A percentile compares a stretch with the other conserved stretches of the same genome.
These are phyloP conservation scores for Penicillium sp. DNA, from an alignment of 2,329 filamentous ascomycete genomes.

Conservation along the genomic window DNA sequence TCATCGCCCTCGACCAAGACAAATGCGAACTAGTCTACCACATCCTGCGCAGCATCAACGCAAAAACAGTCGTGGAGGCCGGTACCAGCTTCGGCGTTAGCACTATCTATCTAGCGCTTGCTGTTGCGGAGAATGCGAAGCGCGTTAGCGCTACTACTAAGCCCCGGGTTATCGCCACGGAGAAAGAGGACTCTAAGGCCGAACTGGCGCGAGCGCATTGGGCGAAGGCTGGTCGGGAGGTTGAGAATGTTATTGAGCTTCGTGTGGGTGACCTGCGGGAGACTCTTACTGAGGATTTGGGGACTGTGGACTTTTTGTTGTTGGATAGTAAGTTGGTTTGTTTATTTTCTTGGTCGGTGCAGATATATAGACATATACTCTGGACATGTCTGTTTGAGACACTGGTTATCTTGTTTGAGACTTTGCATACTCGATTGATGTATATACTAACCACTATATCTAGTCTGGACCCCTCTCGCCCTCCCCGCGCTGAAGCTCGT, in stretches of 20 bases:
- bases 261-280: conserved; percentile 58
- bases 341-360: neutral
- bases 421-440: neutral
- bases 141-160: conserved; percentile 20
- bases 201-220: conserved; percentile 53
- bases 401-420: neutral
- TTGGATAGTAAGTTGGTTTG: conserved; percentile 58
- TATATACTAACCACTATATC: neutral
- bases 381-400: neutral
- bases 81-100: conserved; percentile 62
- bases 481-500: conserved; percentile 40
- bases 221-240: conserved; percentile 49
- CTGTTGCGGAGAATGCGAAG: conserved; percentile 50
- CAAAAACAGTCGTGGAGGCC: conserved; percentile 56
- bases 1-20: conserved; percentile 59
- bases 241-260: conserved; percentile 55
- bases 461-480: conserved; percentile 57
- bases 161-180: conserved; percentile 55
- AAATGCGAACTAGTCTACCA: conserved; percentile 59
- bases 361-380: neutral
- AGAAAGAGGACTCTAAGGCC: conserved; percentile 58
- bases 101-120: conserved; percentile 62
- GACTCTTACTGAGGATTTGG: conserved; percentile 52
- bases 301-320: conserved; percentile 56
- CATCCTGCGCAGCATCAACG: conserved; percentile 49